Evolutionary conservation across 257 asterid genomes (phyloP), one percentile per base, ranked within the genome.

Genomic region (Solanum microdontum): DNA sequence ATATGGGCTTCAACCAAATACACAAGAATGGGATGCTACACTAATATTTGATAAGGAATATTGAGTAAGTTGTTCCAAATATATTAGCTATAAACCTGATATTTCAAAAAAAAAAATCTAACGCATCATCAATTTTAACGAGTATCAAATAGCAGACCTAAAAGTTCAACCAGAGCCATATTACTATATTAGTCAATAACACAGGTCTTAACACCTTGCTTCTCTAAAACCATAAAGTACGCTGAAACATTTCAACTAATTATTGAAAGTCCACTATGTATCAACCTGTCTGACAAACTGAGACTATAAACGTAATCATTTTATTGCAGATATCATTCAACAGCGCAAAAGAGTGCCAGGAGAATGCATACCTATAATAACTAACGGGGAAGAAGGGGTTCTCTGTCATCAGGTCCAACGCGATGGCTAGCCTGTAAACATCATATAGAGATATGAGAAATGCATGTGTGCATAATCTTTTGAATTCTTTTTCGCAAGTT

Each of bases 311-410:
- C 10, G 40, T 28, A 82, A 48, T 48, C 40, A 28, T 28, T 48
- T 8, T 28, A 30, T 17, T 48, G 28, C 30, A 82, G 85, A 82
- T 28, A 82, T 82, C 43, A 82, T 82, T 82, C 19, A 82, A 48
- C 85, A 30, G 19, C 3, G 21, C 68, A 82, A 48, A 82, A 28
- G 17, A 10, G 39, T 82, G 69, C 21, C 69, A 48, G 17, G 69
- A 28, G 43, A 82, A 6, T 33, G 58, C 84, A 73, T 86, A 86
- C 88, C 88, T 86, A 19, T 51, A 40, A 51, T 86, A 51, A 23
- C 69, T 86, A 86, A 30, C 40, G 82, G 37, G 88, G 88, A 30
- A 86, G 88, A 48, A 86, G 88, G 64, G 84, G 88, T 86, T 72
- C 88, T 86, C 72, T 86, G 11, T 86, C 88, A 73, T 86, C 88